Conservation (phyloP, 805 yeast genomes). For the Candida ascalaphidarum region DNA sequence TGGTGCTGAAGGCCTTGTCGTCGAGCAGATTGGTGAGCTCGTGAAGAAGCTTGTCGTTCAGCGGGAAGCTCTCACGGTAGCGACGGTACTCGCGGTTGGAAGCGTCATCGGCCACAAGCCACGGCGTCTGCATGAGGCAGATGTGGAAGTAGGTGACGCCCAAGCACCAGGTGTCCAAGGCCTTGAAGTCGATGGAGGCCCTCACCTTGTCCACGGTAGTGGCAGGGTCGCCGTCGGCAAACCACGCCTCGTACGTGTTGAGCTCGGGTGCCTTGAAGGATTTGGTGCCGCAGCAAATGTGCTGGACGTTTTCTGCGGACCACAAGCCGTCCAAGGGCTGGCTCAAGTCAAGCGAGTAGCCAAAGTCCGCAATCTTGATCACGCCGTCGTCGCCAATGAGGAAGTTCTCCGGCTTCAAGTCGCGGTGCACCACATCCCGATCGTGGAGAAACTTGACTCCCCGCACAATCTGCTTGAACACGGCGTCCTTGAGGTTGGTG, state of each 20-base stretch:
- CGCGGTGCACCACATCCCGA: slow-evolving; percentile 38
- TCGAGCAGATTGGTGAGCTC: slow-evolving; percentile 17
- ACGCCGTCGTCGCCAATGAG: slow-evolving; percentile 37
- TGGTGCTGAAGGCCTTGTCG: slow-evolving; percentile 8
- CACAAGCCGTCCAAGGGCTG: slow-evolving; percentile 2
- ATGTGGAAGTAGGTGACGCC: slow-evolving; percentile 43
- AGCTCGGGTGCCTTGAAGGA: slow-evolving; percentile 51
- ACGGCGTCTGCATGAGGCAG: slow-evolving; percentile 36
- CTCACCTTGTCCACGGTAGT: neutral
- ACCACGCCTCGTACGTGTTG: slow-evolving; percentile 5
- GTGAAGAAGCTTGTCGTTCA: slow-evolving; percentile 9
- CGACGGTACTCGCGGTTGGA: slow-evolving; percentile 12
- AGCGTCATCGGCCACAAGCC: slow-evolving; percentile 31
- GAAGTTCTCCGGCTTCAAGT: slow-evolving; percentile 48
- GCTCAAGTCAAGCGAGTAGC: slow-evolving; percentile 34
- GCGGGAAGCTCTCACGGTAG: slow-evolving; percentile 21
- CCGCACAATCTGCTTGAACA: slow-evolving; percentile 37
- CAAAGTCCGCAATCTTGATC: slow-evolving; percentile 42
- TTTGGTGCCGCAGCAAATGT: slow-evolving; percentile 37
- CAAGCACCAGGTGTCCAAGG: slow-evolving; percentile 44
- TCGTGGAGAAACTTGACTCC: slow-evolving; percentile 39
- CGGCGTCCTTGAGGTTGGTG: slow-evolving; percentile 30
- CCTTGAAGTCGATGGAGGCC: slow-evolving; percentile 14
- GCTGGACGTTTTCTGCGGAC: slow-evolving; percentile 5
- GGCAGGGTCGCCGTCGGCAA: neutral